Evolutionary conservation across 2,329 filamentous ascomycete genomes (phyloP).

Genomic region (Thielaviopsis ethacetica): DNA sequence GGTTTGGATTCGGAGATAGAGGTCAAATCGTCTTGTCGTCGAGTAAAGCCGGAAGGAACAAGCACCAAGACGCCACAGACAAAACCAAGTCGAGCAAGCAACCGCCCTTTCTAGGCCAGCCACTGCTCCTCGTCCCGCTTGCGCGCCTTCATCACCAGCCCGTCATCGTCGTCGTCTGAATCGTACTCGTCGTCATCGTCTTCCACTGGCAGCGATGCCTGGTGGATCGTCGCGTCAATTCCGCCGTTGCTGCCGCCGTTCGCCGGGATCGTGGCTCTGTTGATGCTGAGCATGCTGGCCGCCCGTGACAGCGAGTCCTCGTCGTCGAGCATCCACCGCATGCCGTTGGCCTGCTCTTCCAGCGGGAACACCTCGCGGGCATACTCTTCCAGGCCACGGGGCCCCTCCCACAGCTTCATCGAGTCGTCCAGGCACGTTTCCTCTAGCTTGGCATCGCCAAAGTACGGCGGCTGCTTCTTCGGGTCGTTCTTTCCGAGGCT

Average conservation of each 20-base stretch:
- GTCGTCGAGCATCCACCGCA: constrained; percentile 72
- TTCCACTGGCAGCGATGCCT: constrained; percentile 19
- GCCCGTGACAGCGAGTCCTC: constrained; percentile 17
- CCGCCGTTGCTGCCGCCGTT: constrained; percentile 19
- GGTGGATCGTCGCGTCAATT: constrained; percentile 22
- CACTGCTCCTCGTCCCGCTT: constrained; percentile 44
- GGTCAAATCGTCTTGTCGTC: no score
- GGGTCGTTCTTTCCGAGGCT: constrained; percentile 32
- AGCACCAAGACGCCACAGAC: neutral
- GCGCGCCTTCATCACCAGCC: constrained; percentile 38
- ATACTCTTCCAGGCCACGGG: constrained; percentile 83
- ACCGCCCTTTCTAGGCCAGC: constrained; percentile 27
- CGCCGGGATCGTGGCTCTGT: constrained; percentile 4
- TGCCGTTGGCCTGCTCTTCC: constrained; percentile 84
- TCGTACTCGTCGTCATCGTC: constrained; percentile 25
- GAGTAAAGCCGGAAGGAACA: neutral
- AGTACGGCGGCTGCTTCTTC: constrained; percentile 44
- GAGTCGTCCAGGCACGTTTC: constrained; percentile 56
- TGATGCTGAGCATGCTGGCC: constrained; percentile 6
- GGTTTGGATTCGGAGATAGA: no score
- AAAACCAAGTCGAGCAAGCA: neutral
- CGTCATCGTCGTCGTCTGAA: constrained; percentile 34
- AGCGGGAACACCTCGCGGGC: constrained; percentile 85
- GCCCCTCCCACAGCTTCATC: constrained; percentile 77
- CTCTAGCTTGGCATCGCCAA: constrained; percentile 41